Percentiles rank a stretch among this genome's conserved stretches.
Evolutionary conservation across 257 asterid species (phyloP).

Genomic region (Fraxinus quadrangulata): DNA sequence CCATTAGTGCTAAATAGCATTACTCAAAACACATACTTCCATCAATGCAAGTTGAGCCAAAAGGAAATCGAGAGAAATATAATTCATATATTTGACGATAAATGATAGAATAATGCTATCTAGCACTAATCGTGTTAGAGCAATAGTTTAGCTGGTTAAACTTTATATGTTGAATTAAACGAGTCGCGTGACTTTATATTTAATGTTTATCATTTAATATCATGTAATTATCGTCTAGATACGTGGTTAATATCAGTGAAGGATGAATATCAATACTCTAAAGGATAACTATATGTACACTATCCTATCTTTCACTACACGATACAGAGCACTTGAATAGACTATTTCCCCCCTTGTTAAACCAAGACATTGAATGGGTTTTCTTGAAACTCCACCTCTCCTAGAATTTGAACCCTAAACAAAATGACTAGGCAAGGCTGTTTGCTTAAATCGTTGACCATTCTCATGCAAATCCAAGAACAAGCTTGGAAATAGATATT

Average conservation of each 20-base stretch:
- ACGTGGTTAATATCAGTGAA: too few species aligned
- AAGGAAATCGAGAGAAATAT: background rate
- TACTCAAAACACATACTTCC: too few species aligned
- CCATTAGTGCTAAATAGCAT: too few species aligned
- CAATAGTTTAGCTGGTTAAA: too few species aligned
- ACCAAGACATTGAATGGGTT: conserved; percentile 45
- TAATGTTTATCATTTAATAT: too few species aligned
- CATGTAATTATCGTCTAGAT: too few species aligned
- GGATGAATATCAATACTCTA: too few species aligned
- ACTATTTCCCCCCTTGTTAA: background rate
- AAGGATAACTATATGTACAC: conserved; percentile 3
- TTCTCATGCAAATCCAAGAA: conserved; percentile 39
- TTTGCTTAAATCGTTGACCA: background rate
- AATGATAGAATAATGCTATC: background rate
- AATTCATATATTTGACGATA: background rate
- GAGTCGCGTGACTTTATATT: too few species aligned
- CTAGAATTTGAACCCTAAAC: conserved; percentile 13
- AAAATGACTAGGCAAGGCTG: conserved; percentile 26
- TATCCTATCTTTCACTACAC: conserved; percentile 16
- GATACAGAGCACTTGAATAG: conserved; percentile 11
- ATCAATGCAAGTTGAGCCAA: background rate
- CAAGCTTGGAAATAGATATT: conserved; percentile 61
- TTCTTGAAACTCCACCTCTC: conserved; percentile 50
- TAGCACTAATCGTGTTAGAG: too few species aligned
- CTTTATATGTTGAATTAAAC: too few species aligned